Evolutionary conservation across 2,329 filamentous ascomycete species (phyloP), one percentile per base, ranked within the genome.

Genomic region (Fusarium keratoplasticum): DNA sequence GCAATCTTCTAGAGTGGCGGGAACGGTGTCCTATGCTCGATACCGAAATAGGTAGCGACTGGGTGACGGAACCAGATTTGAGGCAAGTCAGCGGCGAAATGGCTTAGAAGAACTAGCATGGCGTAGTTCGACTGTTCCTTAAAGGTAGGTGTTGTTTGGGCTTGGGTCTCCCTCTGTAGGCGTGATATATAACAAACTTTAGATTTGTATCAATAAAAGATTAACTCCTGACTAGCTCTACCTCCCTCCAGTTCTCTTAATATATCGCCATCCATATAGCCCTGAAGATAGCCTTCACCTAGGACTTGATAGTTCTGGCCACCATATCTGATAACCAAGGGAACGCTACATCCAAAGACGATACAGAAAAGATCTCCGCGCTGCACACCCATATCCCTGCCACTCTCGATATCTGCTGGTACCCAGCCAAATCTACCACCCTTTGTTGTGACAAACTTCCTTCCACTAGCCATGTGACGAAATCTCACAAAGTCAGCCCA

Each of bases 41-140:
- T 93, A 79, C 96, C 96, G 82, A 95, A 95, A 85, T 91, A 97
- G 81, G 95, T 94, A 65, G 96, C 96, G 87, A 98, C 91, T 29
- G 96, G 96, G 87, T 99, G 96, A 90, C 99, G 99, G 79, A 98
- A 90, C 96, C 96, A 98, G 83, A 98, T 98, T 85, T 98, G 96
- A 71, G 96, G 96, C 38, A 99, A 90, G 85, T 99, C 96, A 83
- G 98, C 96, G 76, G 96, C 98, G 85, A 98, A 97, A 84, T 99
- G 96, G 82, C 92, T 95, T 80, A 98, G 87, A 75, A 99, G 92
- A 73, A 99, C 96, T 76, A 98, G 92, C 83, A 91, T 91, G 69
- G 96, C 95, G 86, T 96, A 99, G 13, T 16, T 35, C 13, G 3
- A 35, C 33, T 16, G 33, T 16, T 35, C 14, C 14, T 35, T 16